phyloP scores from a whole-genome alignment of 257 asterid genomes.

The Solanum chiquidenum region DNA sequence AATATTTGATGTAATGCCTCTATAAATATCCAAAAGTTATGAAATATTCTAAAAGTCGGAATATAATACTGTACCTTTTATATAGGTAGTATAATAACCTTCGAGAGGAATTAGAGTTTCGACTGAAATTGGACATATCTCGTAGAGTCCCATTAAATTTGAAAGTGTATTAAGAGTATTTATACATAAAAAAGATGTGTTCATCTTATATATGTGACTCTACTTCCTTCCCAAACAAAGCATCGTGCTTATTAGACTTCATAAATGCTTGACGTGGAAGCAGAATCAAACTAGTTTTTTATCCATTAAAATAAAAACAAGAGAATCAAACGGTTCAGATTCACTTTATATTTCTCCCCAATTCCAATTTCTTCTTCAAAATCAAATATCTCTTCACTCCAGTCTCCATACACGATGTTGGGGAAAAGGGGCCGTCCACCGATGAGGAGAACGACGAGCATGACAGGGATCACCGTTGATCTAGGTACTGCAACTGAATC shows the following conservation, averaged over 20 bases:
- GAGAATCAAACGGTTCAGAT: not conserved
- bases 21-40: not conserved
- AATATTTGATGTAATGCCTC: not conserved
- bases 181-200: not conserved
- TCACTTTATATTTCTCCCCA: not conserved
- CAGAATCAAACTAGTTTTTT: not conserved
- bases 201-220: not conserved
- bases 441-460: slow-evolving; percentile 32
- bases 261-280: not conserved
- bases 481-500: slow-evolving; percentile 5
- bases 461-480: slow-evolving; percentile 31
- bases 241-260: not conserved
- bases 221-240: not conserved
- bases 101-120: too few species aligned
- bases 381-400: not conserved
- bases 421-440: slow-evolving; percentile 32
- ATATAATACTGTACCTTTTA: too few species aligned
- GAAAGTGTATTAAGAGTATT: too few species aligned
- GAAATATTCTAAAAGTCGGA: too few species aligned
- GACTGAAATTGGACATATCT: fast-evolving
- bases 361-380: not conserved
- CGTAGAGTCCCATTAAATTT: too few species aligned
- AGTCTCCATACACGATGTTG: slow-evolving; percentile 12
- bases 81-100: too few species aligned
- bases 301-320: not conserved